A percentile compares a stretch with the other conserved stretches of the same genome.
phyloP scores from a whole-genome alignment of 2,329 filamentous ascomycete species.

The Gremmenia infestans region DNA sequence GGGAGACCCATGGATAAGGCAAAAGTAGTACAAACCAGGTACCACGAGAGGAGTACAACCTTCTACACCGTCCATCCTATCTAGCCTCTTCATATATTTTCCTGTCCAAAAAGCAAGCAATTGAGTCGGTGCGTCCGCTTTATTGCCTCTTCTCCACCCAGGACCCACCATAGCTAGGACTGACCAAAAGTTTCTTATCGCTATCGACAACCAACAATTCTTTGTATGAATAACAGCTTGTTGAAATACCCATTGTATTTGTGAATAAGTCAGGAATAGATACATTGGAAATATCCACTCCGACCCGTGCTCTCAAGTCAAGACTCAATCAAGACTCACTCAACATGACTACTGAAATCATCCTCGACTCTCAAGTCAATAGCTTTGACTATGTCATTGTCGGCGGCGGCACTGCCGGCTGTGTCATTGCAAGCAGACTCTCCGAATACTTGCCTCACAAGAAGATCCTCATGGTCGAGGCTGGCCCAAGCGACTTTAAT shows the following conservation, averaged over 20 bases:
- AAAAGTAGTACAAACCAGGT: too few relatives aligned
- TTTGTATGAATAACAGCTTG: too few relatives aligned
- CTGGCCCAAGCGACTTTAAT: slow-evolving; percentile 82
- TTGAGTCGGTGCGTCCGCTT: too few relatives aligned
- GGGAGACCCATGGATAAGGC: too few relatives aligned
- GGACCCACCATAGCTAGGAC: neutral
- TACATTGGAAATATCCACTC: too few relatives aligned
- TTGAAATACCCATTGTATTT: too few relatives aligned
- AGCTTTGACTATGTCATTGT: slow-evolving; percentile 45
- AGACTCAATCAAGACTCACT: neutral
- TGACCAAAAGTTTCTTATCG: slow-evolving; percentile 9
- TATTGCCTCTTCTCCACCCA: neutral
- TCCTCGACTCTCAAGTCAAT: slow-evolving; percentile 28
- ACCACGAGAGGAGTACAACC: too few relatives aligned
- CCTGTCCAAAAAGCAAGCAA: neutral
- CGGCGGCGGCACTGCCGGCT: slow-evolving; percentile 47
- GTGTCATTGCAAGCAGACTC: slow-evolving; percentile 42
- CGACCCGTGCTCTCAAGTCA: neutral
- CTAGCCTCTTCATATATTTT: neutral
- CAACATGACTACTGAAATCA: slow-evolving; percentile 29
- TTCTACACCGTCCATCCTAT: neutral
- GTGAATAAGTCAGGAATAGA: too few relatives aligned
- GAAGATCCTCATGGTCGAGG: slow-evolving; percentile 78
- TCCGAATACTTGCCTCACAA: slow-evolving; percentile 78
- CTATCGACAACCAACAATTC: slow-evolving; percentile 3